Evolutionary conservation across 768 basidiomycete genomes (phyloP).

Genomic region (Phlebiopsis gigantea): DNA sequence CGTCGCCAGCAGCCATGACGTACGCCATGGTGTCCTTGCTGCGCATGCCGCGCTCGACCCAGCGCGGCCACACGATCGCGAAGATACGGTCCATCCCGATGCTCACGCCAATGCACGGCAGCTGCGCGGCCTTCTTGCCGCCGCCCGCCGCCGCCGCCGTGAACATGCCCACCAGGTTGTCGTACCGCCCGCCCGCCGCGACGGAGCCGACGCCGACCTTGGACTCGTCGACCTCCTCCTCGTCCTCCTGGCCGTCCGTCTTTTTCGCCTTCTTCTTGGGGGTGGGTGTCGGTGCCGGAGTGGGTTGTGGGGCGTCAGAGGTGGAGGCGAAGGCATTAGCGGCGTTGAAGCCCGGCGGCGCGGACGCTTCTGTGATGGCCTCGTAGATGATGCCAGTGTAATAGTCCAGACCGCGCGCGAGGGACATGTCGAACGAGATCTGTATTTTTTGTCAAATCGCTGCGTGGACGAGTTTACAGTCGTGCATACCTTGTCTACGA

Average conservation of each 20-base stretch:
- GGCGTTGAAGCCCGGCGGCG: conserved; percentile 74
- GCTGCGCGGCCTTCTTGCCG: conserved; percentile 55
- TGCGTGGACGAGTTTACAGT: conserved; percentile 6
- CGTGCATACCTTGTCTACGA: conserved; percentile 60
- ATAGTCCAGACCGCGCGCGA: conserved; percentile 97
- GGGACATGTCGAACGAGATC: conserved; percentile 95
- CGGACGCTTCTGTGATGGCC: conserved; percentile 89
- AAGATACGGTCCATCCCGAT: conserved; percentile 94
- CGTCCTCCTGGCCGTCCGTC: conserved; percentile 47
- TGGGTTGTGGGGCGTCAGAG: conserved; percentile 21
- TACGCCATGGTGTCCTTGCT: conserved; percentile 92
- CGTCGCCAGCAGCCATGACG: conserved; percentile 89
- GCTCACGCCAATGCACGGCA: conserved; percentile 90
- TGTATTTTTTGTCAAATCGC: conserved; percentile 23
- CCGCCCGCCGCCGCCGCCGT: conserved; percentile 73
- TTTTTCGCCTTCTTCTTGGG: conserved; percentile 37
- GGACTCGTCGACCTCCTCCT: conserved; percentile 89
- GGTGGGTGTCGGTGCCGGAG: conserved; percentile 20
- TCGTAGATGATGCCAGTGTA: conserved; percentile 99
- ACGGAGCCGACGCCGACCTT: conserved; percentile 97
- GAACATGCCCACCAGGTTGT: conserved; percentile 92
- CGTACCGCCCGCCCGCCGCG: conserved; percentile 97
- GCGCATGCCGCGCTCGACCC: conserved; percentile 72
- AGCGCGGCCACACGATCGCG: conserved; percentile 83
- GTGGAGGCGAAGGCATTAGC: conserved; percentile 44